Base-by-base conservation (phyloP, 2,329 filamentous ascomycete species). In the Cladosporium phlei region DNA sequence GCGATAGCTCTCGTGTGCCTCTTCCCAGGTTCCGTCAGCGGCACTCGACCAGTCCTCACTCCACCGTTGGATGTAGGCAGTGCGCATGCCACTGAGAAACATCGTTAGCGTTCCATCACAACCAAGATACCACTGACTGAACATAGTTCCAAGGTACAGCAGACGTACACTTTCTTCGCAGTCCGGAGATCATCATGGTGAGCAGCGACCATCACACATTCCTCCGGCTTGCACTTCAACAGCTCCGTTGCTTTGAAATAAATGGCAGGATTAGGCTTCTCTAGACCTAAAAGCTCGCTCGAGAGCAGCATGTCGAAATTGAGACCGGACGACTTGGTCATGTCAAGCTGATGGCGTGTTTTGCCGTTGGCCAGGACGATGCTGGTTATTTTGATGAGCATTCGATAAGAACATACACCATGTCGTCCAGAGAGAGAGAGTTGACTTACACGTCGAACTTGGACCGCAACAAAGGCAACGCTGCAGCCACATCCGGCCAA, bases 361-460 rank as follows among this genome's bases (percentile, higher is more conserved):
- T 74, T 78, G 0, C 76, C 77, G 47, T 80, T 80, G 5, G 75
- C 76, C 38, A 73, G 68, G 4, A 79, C 76, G 43, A 76, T 38
- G 5, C 43, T 46, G 19, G 29, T 7, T 12, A 16, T 30, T 4
- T 5, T 17, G 7, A n/a, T 45, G 16, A 46, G 34, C 2, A 8
- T 21, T 22, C 11, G 16, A 9, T n/a, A 25, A 9, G 10, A n/a
- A 14, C 10, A 25, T 11, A 6, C 24, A 25, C 24, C 6, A 25
- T 11, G 6, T 25, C 6, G 24, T n/a, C n/a, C 9, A 3, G 14
- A 38, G 12, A 19, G 12, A 5, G 4, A 40, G 22, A 11, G 11
- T 7, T 20, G 10, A 8, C 43, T 38, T 33, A 72, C 0, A 72
- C 57, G 25, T 62, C 60, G 19, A 47, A 56, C 6, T 48, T 34